Conservation (phyloP, 2,329 filamentous ascomycete species). For the Didymella segeticola region DNA sequence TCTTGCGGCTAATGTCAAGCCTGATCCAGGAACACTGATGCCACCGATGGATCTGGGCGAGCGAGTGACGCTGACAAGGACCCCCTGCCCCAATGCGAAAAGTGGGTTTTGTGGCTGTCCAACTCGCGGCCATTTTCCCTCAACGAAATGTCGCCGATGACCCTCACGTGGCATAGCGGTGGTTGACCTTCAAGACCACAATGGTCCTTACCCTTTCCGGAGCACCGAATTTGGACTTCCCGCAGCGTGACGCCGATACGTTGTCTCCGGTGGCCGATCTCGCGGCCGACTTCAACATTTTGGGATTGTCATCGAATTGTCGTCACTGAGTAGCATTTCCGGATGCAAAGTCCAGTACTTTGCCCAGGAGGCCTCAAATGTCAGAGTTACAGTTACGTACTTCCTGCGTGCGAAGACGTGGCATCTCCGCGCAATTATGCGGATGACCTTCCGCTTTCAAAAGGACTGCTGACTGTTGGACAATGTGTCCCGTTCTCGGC, state of each 20-base stretch:
- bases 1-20: constrained; percentile 26
- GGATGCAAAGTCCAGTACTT: constrained; percentile 17
- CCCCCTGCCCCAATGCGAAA: constrained; percentile 27
- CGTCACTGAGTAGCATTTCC: constrained; percentile 16
- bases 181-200: constrained; percentile 15
- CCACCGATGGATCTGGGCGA: constrained; percentile 27
- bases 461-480: constrained; percentile 27
- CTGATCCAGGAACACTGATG: constrained; percentile 34
- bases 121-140: constrained; percentile 29
- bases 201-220: constrained; percentile 28
- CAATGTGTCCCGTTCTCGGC: constrained; percentile 21
- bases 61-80: constrained; percentile 38
- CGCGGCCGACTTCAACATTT: constrained; percentile 19
- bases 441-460: constrained; percentile 38
- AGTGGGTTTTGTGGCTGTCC: constrained; percentile 35
- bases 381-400: constrained; percentile 10
- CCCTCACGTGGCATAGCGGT: constrained; percentile 41
- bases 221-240: constrained; percentile 18
- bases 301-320: constrained; percentile 12
- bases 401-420: constrained; percentile 13
- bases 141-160: constrained; percentile 31
- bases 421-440: constrained; percentile 22
- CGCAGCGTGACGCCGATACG: constrained; percentile 15
- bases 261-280: constrained; percentile 21
- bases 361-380: neutral